These are phyloP conservation scores for Miscanthus sacchariflorus DNA, from an alignment of 202 grass and related monocot species.

Conservation along the genomic window DNA sequence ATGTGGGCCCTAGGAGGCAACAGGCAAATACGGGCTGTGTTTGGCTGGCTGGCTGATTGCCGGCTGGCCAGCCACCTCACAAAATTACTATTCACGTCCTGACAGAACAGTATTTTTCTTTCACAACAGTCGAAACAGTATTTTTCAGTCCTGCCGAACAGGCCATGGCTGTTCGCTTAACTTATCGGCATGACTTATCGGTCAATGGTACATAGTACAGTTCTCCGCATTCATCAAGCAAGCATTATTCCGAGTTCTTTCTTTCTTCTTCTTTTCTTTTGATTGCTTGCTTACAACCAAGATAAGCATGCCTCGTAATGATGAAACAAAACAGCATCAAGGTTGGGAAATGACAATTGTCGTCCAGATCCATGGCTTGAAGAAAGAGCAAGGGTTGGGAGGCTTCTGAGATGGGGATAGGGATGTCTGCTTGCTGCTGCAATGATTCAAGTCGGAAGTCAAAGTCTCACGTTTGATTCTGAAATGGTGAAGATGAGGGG, in stretches of 20 bases:
- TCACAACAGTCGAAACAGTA: no score
- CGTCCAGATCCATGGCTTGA: slow-evolving; percentile 33
- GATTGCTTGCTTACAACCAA: not conserved
- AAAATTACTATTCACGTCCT: no score
- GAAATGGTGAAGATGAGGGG: not conserved
- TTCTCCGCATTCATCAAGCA: not conserved
- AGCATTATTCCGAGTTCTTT: not conserved
- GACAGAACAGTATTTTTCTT: no score
- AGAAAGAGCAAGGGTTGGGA: slow-evolving; percentile 52
- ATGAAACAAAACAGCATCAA: not conserved
- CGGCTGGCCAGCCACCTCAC: no score
- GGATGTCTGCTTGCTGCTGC: not conserved
- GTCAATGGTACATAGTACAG: no score
- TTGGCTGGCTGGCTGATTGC: no score
- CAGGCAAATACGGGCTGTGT: no score
- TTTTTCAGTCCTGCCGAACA: no score
- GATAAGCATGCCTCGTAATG: slow-evolving; percentile 7
- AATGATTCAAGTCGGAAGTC: not conserved
- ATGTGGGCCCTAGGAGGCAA: not conserved
- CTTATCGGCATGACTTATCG: no score
- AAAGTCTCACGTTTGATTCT: slow-evolving; percentile 22
- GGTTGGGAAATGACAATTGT: not conserved
- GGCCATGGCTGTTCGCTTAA: no score
- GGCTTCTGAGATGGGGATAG: not conserved
- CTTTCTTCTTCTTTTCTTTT: not conserved